Evolutionary conservation across 805 yeast species (phyloP), one percentile per base, ranked within the genome.

Genomic region (Peterozyma xylosa): DNA sequence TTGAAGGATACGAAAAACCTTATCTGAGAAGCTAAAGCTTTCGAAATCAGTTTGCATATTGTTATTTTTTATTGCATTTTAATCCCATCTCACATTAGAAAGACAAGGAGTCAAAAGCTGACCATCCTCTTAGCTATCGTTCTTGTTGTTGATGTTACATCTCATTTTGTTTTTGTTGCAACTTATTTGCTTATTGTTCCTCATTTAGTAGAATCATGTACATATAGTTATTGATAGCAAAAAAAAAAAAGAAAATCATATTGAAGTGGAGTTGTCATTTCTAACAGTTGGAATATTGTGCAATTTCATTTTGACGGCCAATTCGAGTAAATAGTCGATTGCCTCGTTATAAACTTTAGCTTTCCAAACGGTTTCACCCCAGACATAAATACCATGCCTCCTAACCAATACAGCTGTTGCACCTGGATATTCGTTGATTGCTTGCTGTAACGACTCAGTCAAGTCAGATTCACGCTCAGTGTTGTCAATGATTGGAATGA

Each of bases 311-410:
- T 84, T 84, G 33, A 90, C 75, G 1, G 93, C 96, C 51, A 90
- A 62, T 50, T 86, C 96, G 54, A 91, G 68, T 49, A 91, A 64
- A 58, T 90, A 91, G 56, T 91, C 97, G 47, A 91, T 78, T 14
- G 96, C 95, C 63, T 91, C 98, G 58, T 89, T 89, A 60, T 85
- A 84, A 11, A 91, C 76, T 63, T 91, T 91, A 40, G 97, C 96
- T 63, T 90, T 88, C 86, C 95, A 85, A 11, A 87, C 86, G 21
- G 74, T 78, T 53, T 83, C 87, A 18, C 97, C 97, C 97, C 97
- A 91, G n/a, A 89, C 96, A 58, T 82, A 91, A 38, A 91, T 82
- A 1, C 98, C 98, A 57, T 91, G 98, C 56, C 96, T 73, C 62
- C 96, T 76, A 6, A 91, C 97, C 42, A 91, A 68, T 1, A 91